Evolutionary conservation across 2,329 filamentous ascomycete genomes (phyloP), one percentile per base, ranked within the genome.

Genomic region (Stylonectria norvegica): DNA sequence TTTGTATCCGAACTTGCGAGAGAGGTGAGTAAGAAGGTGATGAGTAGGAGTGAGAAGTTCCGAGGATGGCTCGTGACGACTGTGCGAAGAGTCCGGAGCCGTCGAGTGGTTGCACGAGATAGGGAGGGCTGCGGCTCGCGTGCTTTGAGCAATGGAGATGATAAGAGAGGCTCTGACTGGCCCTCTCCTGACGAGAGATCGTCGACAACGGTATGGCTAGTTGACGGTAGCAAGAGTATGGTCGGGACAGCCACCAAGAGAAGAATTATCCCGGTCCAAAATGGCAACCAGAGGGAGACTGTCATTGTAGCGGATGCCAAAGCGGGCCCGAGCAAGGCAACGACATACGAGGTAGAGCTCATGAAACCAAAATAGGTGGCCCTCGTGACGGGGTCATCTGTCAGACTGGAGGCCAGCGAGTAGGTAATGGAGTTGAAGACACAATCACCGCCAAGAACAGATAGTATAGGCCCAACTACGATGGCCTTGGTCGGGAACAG

Each of bases 1-100:
- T 73, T 75, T 12, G 71, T 75, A 45, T 75, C 72, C 16, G 71
- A 71, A 53, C 69, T 73, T 5, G 71, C 72, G 12, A 75, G 62
- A 10, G 71, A 69, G 2, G 70, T 69, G 40, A 75, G 64, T 37
- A 74, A 62, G 51, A 73, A 71, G 49, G 66, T 67, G 34, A 62
- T 34, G 1, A 75, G 64, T 2, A 73, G 49, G 2, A 75, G 56
- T 3, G 57, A 56, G 23, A 72, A 63, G 51, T 72, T 74, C 5
- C 58, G 59, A 2, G 67, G 62, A 20, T 67, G 66, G 38, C 58
- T 65, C 5, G 53, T 51, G 3, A 72, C 34, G 25, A 65, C 62
- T 6, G 48, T 45, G 10, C 49, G 52, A 10, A 73, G 55, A 3
- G 49, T 56, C n/a, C 37, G 45, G 3, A 60, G 42, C 1, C 47